A percentile compares a stretch with the other conserved stretches of the same genome.
phyloP scores from a whole-genome alignment of 2,329 filamentous ascomycete genomes.

The Thelonectria discophora region DNA sequence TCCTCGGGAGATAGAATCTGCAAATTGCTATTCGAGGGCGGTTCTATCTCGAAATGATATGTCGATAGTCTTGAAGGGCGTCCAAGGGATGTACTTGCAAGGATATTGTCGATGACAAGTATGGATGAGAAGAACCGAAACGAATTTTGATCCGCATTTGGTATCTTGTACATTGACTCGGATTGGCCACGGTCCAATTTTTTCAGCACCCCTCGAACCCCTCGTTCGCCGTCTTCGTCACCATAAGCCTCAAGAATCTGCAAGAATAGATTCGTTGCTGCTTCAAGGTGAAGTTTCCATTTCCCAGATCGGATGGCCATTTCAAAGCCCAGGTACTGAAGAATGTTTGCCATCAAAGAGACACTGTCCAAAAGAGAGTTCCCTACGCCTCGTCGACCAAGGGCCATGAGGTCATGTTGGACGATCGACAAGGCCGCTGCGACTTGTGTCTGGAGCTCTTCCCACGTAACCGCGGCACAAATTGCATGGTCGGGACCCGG shows the following conservation, averaged over 20 bases:
- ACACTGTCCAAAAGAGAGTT: background rate
- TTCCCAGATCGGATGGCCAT: constrained; percentile 43
- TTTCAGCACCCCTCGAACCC: background rate
- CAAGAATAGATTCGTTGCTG: constrained; percentile 3
- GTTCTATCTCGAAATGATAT: constrained; percentile 1
- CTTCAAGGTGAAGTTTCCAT: constrained; percentile 43
- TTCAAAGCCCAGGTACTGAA: constrained; percentile 58
- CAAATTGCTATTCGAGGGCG: too few relatives aligned
- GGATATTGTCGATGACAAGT: constrained; percentile 42
- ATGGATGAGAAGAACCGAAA: constrained; percentile 49
- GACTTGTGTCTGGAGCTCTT: constrained; percentile 11
- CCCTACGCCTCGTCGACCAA: constrained; percentile 18
- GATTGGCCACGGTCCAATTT: background rate
- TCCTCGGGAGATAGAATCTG: background rate
- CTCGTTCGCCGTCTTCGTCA: background rate
- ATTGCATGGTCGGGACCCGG: constrained; percentile 9
- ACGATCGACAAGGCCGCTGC: constrained; percentile 11
- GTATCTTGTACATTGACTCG: constrained; percentile 24
- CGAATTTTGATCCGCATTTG: constrained; percentile 47
- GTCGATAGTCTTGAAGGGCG: background rate
- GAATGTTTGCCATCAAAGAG: constrained; percentile 50
- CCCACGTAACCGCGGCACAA: background rate
- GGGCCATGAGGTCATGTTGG: constrained; percentile 26
- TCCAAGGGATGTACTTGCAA: constrained; percentile 18
- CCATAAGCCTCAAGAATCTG: constrained; percentile 7